phyloP scores from a whole-genome alignment of 78 protist genomes.

The Dictyostelium citrinum region DNA sequence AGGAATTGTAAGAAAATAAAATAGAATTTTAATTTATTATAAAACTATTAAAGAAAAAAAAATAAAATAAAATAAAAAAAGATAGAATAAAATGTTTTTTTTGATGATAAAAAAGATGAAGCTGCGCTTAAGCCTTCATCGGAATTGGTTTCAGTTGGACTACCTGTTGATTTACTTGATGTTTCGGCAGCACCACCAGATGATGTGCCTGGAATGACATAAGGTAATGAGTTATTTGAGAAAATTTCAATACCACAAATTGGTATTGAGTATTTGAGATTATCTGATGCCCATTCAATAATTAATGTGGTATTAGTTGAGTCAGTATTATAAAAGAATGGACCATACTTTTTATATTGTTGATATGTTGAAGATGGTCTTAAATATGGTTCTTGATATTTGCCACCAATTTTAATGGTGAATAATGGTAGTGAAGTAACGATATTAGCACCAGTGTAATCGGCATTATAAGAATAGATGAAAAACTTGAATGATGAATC shows the following conservation, averaged over 20 bases:
- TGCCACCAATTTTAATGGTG: neutral
- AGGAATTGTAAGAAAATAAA: no score
- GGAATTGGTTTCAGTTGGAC: no score
- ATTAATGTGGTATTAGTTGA: neutral
- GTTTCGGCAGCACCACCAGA: neutral
- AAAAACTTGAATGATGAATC: neutral
- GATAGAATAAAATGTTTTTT: no score
- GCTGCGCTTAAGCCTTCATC: no score
- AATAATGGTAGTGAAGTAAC: neutral
- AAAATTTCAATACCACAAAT: neutral
- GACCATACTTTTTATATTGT: neutral
- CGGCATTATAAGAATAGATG: neutral
- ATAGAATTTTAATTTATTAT: no score
- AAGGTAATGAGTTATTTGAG: neutral
- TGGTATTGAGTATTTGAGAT: neutral
- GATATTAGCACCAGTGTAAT: neutral
- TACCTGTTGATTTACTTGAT: no score
- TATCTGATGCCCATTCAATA: neutral
- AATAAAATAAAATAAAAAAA: no score
- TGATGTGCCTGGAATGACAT: neutral
- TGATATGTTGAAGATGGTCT: neutral
- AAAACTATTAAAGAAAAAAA: no score
- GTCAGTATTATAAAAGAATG: neutral
- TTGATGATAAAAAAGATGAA: no score
- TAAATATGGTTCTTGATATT: neutral